Evolutionary conservation across 2,329 filamentous ascomycete species (phyloP).

Genomic region (Neopestalotiopsis rosae): DNA sequence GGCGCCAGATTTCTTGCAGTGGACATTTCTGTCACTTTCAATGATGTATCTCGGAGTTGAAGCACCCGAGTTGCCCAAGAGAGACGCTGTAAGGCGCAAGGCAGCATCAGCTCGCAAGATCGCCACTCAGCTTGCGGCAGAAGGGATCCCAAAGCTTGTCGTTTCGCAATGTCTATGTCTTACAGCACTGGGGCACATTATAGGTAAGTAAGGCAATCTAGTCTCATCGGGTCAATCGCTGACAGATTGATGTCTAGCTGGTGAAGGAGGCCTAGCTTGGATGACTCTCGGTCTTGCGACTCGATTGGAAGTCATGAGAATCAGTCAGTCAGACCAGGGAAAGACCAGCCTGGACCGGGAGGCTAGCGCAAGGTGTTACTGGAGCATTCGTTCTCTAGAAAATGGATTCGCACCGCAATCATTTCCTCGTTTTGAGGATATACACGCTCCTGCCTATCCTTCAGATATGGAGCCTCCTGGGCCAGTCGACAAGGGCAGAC

Average conservation of each 20-base stretch:
- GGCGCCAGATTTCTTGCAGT: background rate
- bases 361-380: background rate
- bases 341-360: background rate
- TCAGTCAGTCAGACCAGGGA: background rate
- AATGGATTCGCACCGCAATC: background rate
- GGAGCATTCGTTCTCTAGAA: background rate
- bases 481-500: background rate
- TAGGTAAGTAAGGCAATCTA: background rate
- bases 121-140: slow-evolving; percentile 2
- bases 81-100: background rate
- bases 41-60: background rate
- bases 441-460: background rate
- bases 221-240: background rate
- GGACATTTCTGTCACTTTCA: slow-evolving; percentile 4
- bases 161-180: background rate
- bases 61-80: background rate
- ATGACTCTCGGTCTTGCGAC: background rate
- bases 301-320: slow-evolving; percentile 3
- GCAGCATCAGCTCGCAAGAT: background rate
- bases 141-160: background rate
- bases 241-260: background rate
- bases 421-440: background rate
- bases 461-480: background rate
- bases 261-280: slow-evolving; percentile 3
- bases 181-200: background rate